Conservation (phyloP, 352 stramenopile species). For the Phytopythium delawarense region DNA sequence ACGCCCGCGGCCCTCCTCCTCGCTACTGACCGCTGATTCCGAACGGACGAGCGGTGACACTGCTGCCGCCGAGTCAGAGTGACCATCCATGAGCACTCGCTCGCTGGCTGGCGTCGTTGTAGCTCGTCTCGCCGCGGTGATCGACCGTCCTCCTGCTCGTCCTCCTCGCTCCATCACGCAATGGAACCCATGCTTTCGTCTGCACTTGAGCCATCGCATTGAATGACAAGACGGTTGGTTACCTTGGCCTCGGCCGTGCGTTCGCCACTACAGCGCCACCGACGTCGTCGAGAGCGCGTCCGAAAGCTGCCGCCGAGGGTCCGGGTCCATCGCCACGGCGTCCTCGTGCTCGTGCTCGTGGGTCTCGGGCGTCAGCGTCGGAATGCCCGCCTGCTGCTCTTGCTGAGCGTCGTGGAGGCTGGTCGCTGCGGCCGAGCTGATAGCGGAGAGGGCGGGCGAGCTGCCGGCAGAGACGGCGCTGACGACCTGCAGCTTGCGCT, state of each 20-base stretch:
- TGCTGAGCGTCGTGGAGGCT: background rate
- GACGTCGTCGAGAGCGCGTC: background rate
- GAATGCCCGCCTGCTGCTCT: background rate
- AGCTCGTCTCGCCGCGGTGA: background rate
- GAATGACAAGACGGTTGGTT: background rate
- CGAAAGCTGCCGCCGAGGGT: background rate
- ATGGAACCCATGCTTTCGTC: background rate
- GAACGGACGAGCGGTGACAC: background rate
- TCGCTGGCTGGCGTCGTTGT: background rate
- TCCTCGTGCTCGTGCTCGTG: background rate
- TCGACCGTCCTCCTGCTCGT: background rate
- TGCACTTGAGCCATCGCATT: background rate
- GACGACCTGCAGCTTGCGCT: slow-evolving; percentile 34
- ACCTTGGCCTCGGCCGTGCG: background rate
- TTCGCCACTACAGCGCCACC: background rate
- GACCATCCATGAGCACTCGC: background rate
- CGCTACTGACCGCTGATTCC: background rate
- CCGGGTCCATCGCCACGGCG: background rate
- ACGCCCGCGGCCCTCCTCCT: background rate
- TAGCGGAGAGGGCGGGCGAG: background rate
- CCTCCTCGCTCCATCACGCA: background rate
- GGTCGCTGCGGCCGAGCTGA: background rate
- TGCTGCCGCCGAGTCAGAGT: background rate
- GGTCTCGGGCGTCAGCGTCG: background rate
- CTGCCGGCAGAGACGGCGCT: background rate